Percentiles rank a stretch among this genome's conserved stretches.
Evolutionary conservation across 2,329 filamentous ascomycete species (phyloP).

Genomic region (Colletotrichum orbiculare): DNA sequence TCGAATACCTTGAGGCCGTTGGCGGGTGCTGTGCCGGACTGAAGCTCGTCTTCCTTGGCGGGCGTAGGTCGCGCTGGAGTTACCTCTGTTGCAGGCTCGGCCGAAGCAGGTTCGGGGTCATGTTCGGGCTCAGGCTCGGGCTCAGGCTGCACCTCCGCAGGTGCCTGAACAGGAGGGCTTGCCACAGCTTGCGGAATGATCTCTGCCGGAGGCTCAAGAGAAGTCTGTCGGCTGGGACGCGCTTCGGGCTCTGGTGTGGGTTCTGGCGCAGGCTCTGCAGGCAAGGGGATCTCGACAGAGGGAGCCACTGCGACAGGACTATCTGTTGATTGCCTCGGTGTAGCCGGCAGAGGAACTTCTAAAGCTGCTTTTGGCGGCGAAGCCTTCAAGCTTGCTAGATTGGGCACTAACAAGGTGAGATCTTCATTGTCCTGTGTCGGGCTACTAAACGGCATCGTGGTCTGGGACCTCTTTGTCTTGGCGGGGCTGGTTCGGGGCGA

Average conservation of each 20-base stretch:
- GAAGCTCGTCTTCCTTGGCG: conserved; percentile 22
- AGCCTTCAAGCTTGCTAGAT: conserved; percentile 50
- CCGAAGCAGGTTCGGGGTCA: background rate
- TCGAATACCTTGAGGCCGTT: conserved; percentile 68
- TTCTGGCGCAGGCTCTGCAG: conserved; percentile 14
- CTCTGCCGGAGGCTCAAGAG: conserved; percentile 27
- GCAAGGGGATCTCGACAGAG: conserved; percentile 25
- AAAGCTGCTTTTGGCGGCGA: conserved; percentile 44
- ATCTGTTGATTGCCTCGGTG: conserved; percentile 9
- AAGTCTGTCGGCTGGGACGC: conserved; percentile 39
- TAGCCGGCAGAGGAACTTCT: conserved; percentile 28
- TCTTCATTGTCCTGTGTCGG: conserved; percentile 64
- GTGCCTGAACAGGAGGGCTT: conserved; percentile 24
- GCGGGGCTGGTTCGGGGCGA: conserved; percentile 57
- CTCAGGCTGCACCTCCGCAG: conserved; percentile 18
- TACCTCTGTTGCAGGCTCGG: background rate
- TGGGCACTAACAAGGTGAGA: conserved; percentile 63
- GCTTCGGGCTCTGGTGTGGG: conserved; percentile 27
- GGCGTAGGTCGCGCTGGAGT: background rate
- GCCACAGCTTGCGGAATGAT: conserved; percentile 16
- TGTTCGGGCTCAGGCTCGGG: background rate
- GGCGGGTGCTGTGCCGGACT: conserved; percentile 43
- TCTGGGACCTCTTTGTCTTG: conserved; percentile 49
- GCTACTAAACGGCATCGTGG: conserved; percentile 51
- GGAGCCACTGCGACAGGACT: conserved; percentile 23